Evolutionary conservation across 2,329 filamentous ascomycete genomes (phyloP).

Genomic region (Alternaria tenuissima): DNA sequence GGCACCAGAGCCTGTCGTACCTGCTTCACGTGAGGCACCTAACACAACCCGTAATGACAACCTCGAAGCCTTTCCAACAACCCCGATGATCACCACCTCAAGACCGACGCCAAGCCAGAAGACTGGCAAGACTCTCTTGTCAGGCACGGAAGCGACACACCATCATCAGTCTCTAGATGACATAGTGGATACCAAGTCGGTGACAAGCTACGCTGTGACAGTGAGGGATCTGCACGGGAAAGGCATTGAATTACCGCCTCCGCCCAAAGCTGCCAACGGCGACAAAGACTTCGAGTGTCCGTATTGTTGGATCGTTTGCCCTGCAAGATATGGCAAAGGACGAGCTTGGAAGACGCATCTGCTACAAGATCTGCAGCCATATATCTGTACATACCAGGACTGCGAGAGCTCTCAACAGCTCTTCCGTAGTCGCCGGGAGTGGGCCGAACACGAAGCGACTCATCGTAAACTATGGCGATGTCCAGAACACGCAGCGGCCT

Average conservation of each 20-base stretch:
- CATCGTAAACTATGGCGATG: constrained; percentile 51
- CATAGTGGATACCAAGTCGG: constrained; percentile 46
- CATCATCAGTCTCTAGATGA: constrained; percentile 50
- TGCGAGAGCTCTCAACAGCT: constrained; percentile 41
- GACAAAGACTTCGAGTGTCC: constrained; percentile 51
- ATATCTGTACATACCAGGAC: constrained; percentile 46
- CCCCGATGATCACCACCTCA: constrained; percentile 6
- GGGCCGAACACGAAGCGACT: constrained; percentile 49
- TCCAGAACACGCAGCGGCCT: constrained; percentile 42
- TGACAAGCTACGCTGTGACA: constrained; percentile 49
- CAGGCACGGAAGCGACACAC: constrained; percentile 49
- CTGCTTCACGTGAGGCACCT: constrained; percentile 11
- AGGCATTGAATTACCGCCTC: constrained; percentile 45
- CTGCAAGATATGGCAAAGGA: constrained; percentile 45
- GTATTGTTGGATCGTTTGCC: constrained; percentile 51
- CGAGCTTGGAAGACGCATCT: constrained; percentile 48
- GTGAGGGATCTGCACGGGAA: constrained; percentile 46
- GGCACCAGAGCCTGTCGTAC: background rate
- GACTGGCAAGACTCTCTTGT: constrained; percentile 45
- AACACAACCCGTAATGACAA: constrained; percentile 21
- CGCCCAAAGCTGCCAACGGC: constrained; percentile 41
- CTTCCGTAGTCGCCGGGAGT: constrained; percentile 49
- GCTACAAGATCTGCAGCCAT: constrained; percentile 50
- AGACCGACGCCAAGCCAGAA: constrained; percentile 42
- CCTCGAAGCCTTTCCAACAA: constrained; percentile 18